phyloP scores from a whole-genome alignment of 73 alveolate species.

The Symbiodinium pilosum region DNA sequence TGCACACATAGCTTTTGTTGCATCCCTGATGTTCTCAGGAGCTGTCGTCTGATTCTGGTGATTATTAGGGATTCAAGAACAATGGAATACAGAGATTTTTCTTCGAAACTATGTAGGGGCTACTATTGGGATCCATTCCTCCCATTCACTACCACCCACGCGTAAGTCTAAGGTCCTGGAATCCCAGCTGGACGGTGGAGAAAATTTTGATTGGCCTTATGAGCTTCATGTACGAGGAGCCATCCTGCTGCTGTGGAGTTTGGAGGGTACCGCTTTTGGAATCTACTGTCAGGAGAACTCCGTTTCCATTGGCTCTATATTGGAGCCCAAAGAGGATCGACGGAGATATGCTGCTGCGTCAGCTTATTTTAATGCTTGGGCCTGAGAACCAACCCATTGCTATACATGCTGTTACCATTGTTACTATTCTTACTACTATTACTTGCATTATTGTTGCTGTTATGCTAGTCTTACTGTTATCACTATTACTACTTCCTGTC shows the following conservation, averaged over 20 bases:
- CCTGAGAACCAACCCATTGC: too few relatives aligned
- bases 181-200: slow-evolving; percentile 96
- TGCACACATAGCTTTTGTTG: too few relatives aligned
- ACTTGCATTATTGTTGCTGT: too few relatives aligned
- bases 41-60: neutral
- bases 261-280: neutral
- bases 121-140: too few relatives aligned
- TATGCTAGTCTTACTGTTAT: too few relatives aligned
- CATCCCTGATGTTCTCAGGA: too few relatives aligned
- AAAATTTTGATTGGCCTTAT: slow-evolving; percentile 96
- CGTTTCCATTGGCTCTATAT: slow-evolving; percentile 81
- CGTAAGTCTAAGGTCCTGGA: slow-evolving; percentile 96
- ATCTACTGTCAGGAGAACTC: slow-evolving; percentile 55
- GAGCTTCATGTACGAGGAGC: slow-evolving; percentile 93
- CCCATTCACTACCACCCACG: too few relatives aligned
- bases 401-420: neutral
- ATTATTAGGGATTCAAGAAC: neutral
- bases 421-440: too few relatives aligned
- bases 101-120: too few relatives aligned
- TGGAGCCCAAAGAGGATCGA: slow-evolving; percentile 94
- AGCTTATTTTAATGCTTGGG: slow-evolving; percentile 40
- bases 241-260: neutral
- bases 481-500: too few relatives aligned
- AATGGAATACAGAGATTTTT: neutral
- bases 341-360: slow-evolving; percentile 92